Evolutionary conservation across 2,329 filamentous ascomycete species (phyloP).

Genomic region (Zopfia rhizophila): DNA sequence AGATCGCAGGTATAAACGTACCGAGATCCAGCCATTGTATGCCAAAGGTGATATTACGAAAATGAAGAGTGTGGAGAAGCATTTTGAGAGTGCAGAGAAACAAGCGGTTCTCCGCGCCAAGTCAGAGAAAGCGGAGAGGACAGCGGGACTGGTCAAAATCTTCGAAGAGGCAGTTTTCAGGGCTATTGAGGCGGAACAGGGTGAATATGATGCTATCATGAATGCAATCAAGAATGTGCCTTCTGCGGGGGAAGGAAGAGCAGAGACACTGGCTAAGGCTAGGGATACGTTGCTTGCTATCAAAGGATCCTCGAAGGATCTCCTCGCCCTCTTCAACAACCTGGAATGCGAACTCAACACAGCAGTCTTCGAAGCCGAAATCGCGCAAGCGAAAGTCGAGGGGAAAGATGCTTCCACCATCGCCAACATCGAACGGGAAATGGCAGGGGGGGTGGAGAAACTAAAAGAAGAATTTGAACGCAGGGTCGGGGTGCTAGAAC

Average conservation of each 20-base stretch:
- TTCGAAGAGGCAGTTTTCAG: conserved; percentile 62
- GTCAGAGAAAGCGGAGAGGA: conserved; percentile 60
- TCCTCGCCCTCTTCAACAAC: conserved; percentile 55
- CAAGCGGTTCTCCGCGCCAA: conserved; percentile 61
- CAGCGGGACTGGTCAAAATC: conserved; percentile 61
- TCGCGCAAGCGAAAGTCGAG: conserved; percentile 62
- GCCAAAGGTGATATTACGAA: conserved; percentile 62
- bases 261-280: conserved; percentile 36
- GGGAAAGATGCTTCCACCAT: conserved; percentile 55
- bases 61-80: conserved; percentile 58
- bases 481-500: conserved; percentile 52
- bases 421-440: conserved; percentile 47
- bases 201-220: conserved; percentile 60
- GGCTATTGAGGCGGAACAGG: conserved; percentile 63
- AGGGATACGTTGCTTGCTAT: conserved; percentile 46
- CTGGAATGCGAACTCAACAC: conserved; percentile 63
- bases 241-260: conserved; percentile 40
- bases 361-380: conserved; percentile 64
- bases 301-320: conserved; percentile 51
- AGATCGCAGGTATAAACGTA: conserved; percentile 65
- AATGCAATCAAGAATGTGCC: conserved; percentile 54
- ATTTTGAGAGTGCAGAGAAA: conserved; percentile 62
- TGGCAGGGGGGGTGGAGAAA: conserved; percentile 44
- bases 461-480: conserved; percentile 47
- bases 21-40: conserved; percentile 63